Conservation (phyloP, 1,284 basidiomycete species). For the Irpex sp. region DNA sequence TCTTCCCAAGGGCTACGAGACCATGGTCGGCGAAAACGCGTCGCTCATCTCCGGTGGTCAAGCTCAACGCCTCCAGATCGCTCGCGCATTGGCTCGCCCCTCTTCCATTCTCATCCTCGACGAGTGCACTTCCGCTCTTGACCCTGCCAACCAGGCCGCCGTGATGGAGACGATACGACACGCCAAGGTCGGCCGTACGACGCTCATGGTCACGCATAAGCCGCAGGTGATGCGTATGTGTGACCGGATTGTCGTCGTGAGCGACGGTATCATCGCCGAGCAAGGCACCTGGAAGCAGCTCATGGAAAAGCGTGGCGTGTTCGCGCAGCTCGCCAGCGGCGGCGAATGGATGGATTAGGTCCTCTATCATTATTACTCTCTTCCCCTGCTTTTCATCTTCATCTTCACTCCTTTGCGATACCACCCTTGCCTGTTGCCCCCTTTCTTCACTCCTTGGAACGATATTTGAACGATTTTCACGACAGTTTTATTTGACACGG, state of each 20-base stretch:
- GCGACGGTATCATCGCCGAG: constrained; percentile 76
- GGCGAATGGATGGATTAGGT: constrained; percentile 77
- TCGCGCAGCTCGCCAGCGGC: constrained; percentile 78
- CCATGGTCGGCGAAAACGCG: constrained; percentile 86
- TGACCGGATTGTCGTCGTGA: constrained; percentile 83
- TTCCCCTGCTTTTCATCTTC: background rate
- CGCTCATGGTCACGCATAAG: constrained; percentile 93
- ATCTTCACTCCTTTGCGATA: background rate
- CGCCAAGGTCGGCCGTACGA: constrained; percentile 71
- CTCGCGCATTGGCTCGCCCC: constrained; percentile 76
- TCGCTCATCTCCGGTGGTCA: constrained; percentile 91
- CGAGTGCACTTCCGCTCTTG: constrained; percentile 92
- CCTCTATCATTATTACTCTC: constrained; percentile 6
- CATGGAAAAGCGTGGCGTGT: constrained; percentile 66
- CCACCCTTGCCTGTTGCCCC: background rate
- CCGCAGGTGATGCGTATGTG: constrained; percentile 89
- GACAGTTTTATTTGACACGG: background rate
- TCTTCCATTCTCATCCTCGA: constrained; percentile 85
- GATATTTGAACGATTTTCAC: background rate
- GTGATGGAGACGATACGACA: constrained; percentile 76
- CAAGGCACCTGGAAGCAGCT: constrained; percentile 77
- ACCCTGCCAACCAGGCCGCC: constrained; percentile 75
- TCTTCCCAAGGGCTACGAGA: constrained; percentile 84
- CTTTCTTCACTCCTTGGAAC: background rate
- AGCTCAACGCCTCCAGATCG: constrained; percentile 90